A percentile compares a stretch with the other conserved stretches of the same genome.
phyloP scores from a whole-genome alignment of 148 eudicot genomes.

The Polygonum maritimum region DNA sequence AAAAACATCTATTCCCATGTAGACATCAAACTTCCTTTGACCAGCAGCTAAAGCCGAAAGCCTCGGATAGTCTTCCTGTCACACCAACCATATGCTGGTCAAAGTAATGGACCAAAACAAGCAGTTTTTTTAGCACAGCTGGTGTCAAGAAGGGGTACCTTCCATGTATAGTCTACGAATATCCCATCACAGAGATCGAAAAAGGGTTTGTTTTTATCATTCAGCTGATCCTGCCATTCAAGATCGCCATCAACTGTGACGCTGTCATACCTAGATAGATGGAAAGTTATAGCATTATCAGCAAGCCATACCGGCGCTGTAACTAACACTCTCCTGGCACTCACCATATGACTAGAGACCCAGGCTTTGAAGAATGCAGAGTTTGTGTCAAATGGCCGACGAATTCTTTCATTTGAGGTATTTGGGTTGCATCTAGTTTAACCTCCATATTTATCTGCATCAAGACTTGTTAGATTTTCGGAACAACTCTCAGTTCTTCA shows the following conservation, averaged over 20 bases:
- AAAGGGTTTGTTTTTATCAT: constrained; percentile 73
- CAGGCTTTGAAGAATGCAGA: constrained; percentile 75
- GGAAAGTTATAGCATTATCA: constrained; percentile 8
- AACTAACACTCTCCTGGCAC: constrained; percentile 8
- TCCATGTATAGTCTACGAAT: constrained; percentile 74
- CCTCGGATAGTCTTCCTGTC: constrained; percentile 67
- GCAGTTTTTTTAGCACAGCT: background rate
- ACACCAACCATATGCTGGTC: constrained; percentile 6
- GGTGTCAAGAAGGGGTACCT: constrained; percentile 31
- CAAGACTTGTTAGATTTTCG: background rate
- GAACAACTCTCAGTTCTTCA: background rate
- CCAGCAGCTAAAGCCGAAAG: constrained; percentile 78
- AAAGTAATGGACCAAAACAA: background rate
- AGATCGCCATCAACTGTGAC: constrained; percentile 67
- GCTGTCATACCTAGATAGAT: constrained; percentile 74
- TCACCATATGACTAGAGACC: constrained; percentile 86
- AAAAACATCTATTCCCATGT: constrained; percentile 92
- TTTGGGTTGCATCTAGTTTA: constrained; percentile 34
- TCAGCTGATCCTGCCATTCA: constrained; percentile 74
- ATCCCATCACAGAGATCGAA: constrained; percentile 91
- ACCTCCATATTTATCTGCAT: constrained; percentile 89
- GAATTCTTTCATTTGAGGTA: constrained; percentile 63
- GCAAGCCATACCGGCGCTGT: background rate
- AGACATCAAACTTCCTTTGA: constrained; percentile 74
- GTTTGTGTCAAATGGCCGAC: constrained; percentile 65